Conservation (phyloP, 768 basidiomycete species). For the Myochromella boudieri region DNA sequence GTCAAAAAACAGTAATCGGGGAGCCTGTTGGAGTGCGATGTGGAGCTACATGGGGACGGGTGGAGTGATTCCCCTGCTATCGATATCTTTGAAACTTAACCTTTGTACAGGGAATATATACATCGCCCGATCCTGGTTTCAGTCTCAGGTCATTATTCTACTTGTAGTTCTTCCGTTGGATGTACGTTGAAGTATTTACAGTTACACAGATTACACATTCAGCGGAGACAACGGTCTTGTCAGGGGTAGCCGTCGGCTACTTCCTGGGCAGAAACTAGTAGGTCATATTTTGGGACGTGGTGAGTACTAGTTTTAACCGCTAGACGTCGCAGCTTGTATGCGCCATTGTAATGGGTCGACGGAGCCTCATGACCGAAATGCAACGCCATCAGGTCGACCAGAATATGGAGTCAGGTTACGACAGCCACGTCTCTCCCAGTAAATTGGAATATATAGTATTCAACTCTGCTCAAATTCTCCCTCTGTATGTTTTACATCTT, state of each 20-base stretch:
- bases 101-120: conserved; percentile 6
- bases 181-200: background rate
- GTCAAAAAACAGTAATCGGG: conserved; percentile 2
- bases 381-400: background rate
- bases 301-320: no score
- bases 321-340: conserved; percentile 11
- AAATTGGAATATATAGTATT: conserved; percentile 8
- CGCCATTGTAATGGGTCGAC: conserved; percentile 9
- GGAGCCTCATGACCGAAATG: background rate
- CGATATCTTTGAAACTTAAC: background rate
- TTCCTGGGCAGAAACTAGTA: conserved; percentile 12
- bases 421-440: conserved; percentile 10
- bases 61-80: no score
- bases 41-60: conserved; percentile 10
- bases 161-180: no score
- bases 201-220: conserved; percentile 7
- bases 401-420: conserved; percentile 3
- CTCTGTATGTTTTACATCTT: conserved; percentile 10
- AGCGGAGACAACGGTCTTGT: background rate
- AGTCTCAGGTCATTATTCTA: conserved; percentile 9
- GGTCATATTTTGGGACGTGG: no score
- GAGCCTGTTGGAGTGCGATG: conserved; percentile 2
- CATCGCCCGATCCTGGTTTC: conserved; percentile 4
- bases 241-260: background rate
- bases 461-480: conserved; percentile 8